phyloP scores from a whole-genome alignment of 2,329 filamentous ascomycete species.

The Massarina eburnea region DNA sequence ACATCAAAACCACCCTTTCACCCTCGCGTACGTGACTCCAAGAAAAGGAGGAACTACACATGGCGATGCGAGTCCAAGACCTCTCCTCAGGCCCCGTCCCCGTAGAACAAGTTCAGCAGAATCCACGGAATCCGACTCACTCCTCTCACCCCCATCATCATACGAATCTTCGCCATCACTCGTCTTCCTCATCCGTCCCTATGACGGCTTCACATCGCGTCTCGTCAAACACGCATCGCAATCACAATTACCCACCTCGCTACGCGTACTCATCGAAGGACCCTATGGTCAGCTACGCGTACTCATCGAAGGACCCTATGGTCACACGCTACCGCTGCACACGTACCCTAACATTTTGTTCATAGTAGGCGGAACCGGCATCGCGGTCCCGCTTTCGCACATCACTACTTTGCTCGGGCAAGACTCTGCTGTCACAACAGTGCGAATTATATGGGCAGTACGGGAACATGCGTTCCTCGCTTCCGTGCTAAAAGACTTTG shows the following conservation, averaged over 20 bases:
- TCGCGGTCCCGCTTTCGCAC: conserved; percentile 37
- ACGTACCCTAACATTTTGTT: conserved; percentile 44
- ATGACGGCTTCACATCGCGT: conserved; percentile 54
- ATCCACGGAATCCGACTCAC: conserved; percentile 33
- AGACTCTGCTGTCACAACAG: conserved; percentile 13
- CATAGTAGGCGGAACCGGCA: conserved; percentile 40
- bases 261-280: conserved; percentile 52
- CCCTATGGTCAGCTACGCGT: conserved; percentile 48
- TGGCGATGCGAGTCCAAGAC: neutral
- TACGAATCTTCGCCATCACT: conserved; percentile 21
- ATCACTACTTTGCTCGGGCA: conserved; percentile 18
- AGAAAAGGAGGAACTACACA: neutral
- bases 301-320: conserved; percentile 56
- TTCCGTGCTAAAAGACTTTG: conserved; percentile 26
- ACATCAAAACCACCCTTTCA: conserved; percentile 54
- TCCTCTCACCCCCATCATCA: conserved; percentile 14
- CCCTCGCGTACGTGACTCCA: conserved; percentile 22
- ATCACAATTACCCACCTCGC: conserved; percentile 19
- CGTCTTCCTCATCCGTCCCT: conserved; percentile 54
- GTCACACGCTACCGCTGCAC: conserved; percentile 45
- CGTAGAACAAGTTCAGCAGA: conserved; percentile 10
- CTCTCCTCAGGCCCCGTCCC: conserved; percentile 1
- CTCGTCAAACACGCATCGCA: conserved; percentile 42
- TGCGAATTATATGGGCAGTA: conserved; percentile 39
- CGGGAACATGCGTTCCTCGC: conserved; percentile 33